Evolutionary conservation across 352 stramenopile genomes (phyloP).

Genomic region (Pythium scleroteichum): DNA sequence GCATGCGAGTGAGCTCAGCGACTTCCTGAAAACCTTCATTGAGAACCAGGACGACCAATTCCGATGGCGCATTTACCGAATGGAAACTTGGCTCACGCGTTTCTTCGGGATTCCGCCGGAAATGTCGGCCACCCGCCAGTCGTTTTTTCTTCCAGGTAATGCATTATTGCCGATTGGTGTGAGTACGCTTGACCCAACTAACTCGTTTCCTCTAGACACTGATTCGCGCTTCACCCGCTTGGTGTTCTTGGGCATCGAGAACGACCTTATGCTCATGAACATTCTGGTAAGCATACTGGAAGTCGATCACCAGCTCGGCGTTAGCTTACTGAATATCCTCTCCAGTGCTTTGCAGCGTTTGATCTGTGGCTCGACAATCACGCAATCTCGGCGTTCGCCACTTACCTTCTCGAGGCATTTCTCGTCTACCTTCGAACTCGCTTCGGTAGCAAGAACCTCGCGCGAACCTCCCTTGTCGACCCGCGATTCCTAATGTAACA

Average conservation of each 20-base stretch:
- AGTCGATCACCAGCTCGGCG: not conserved
- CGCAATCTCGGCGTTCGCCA: constrained; percentile 58
- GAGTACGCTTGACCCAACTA: not conserved
- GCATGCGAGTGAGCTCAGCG: constrained; percentile 50
- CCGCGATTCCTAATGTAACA: constrained; percentile 58
- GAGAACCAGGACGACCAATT: constrained; percentile 81
- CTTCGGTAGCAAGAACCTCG: constrained; percentile 52
- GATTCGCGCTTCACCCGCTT: constrained; percentile 52
- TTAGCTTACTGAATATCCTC: no score
- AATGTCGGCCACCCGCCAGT: constrained; percentile 67
- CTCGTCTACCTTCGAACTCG: constrained; percentile 40
- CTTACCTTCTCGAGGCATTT: constrained; percentile 53
- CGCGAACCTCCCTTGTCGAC: constrained; percentile 59
- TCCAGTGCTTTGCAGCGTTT: constrained; percentile 66
- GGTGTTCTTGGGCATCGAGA: constrained; percentile 80
- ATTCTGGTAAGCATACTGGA: constrained; percentile 53
- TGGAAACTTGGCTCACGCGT: constrained; percentile 65
- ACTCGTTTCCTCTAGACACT: constrained; percentile 36
- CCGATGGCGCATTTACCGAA: constrained; percentile 77
- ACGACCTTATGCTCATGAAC: constrained; percentile 89
- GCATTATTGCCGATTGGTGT: not conserved
- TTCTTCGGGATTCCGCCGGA: constrained; percentile 76
- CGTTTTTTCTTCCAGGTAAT: constrained; percentile 64
- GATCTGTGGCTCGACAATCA: constrained; percentile 72
- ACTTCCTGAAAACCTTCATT: constrained; percentile 85